Percentiles rank a stretch among this genome's conserved stretches.
These are phyloP conservation scores for Rhodocollybia butyracea DNA, from an alignment of 768 basidiomycete genomes.

Conservation along the genomic window DNA sequence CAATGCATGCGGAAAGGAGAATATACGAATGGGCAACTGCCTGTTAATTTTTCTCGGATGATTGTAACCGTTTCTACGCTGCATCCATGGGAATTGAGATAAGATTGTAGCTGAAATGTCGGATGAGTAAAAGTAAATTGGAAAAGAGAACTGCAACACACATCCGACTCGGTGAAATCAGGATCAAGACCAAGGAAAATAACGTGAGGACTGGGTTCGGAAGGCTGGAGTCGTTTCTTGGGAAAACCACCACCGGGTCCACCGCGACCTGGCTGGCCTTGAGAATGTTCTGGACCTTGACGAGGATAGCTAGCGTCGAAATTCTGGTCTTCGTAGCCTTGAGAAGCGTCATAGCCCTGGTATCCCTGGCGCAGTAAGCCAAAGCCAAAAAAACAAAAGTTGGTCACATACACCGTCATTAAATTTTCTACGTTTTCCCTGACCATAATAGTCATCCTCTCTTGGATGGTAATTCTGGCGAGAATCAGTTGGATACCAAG, in stretches of 20 bases:
- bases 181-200: constrained; percentile 93
- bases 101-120: constrained; percentile 67
- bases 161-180: constrained; percentile 91
- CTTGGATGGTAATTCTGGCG: constrained; percentile 46
- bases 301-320: constrained; percentile 10
- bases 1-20: constrained; percentile 62
- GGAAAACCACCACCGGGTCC: constrained; percentile 36
- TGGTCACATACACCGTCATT: constrained; percentile 57
- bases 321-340: constrained; percentile 21
- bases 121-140: constrained; percentile 23
- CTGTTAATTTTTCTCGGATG: constrained; percentile 94
- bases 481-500: constrained; percentile 36
- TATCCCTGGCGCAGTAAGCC: constrained; percentile 39
- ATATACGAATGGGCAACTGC: constrained; percentile 86
- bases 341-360: constrained; percentile 38
- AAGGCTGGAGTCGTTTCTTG: constrained; percentile 80
- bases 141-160: constrained; percentile 47
- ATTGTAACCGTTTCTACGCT: constrained; percentile 88
- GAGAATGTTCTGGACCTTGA: constrained; percentile 43
- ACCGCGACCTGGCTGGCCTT: constrained; percentile 45
- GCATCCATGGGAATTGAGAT: constrained; percentile 69
- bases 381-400: constrained; percentile 8
- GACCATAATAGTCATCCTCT: constrained; percentile 67
- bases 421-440: constrained; percentile 77
- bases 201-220: constrained; percentile 88